Evolutionary conservation across 495 filamentous ascomycete genomes (phyloP), one percentile per base, ranked within the genome.

Genomic region (Recurvomyces mirabilis): DNA sequence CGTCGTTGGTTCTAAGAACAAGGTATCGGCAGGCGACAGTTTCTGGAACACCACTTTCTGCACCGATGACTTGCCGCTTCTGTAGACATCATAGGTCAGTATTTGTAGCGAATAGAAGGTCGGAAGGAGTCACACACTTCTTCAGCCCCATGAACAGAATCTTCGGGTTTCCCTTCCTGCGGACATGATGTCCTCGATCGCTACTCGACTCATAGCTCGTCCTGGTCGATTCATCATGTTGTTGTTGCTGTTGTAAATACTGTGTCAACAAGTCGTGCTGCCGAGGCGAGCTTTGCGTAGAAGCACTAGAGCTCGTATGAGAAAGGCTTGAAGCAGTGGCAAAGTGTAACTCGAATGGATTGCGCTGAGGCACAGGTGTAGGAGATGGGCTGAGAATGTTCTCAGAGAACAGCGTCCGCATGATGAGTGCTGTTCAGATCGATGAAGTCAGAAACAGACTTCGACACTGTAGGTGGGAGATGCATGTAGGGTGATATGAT

Each of bases 1-100:
- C 0, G 86, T 87, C 7, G 91, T 98, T 0, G 88, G 91, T 60
- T 96, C 91, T 3, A 96, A 68, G 51, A 93, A 98, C 11, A 98
- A 67, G 0, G 91, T 96, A 63, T 98, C 93, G 52, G 79, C 87
- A 1, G 91, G 88, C 0, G 87, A 82, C 68, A 98, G 81, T 57
- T 96, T 96, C 61, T 94, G 86, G 55, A 98, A 96, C 11, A 98
- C 93, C 29, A 98, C 91, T 53, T 84, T 94, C 3, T 86, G 87
- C 46, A 98, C 95, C 5, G 91, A 96, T 9, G 91, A 95, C 60
- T 98, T 98, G 33, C 91, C 91, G 57, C 86, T 93, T 68, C 91
- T 98, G 45, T 30, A 9, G 23, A 20, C 40, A 13, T 4, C n/a
- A n/a, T n/a, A n/a, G n/a, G n/a, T n/a, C n/a, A n/a, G n/a, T n/a